Percentiles rank a stretch among this genome's conserved stretches.
phyloP scores from a whole-genome alignment of 257 asterid genomes.

The Solanum rostratum region DNA sequence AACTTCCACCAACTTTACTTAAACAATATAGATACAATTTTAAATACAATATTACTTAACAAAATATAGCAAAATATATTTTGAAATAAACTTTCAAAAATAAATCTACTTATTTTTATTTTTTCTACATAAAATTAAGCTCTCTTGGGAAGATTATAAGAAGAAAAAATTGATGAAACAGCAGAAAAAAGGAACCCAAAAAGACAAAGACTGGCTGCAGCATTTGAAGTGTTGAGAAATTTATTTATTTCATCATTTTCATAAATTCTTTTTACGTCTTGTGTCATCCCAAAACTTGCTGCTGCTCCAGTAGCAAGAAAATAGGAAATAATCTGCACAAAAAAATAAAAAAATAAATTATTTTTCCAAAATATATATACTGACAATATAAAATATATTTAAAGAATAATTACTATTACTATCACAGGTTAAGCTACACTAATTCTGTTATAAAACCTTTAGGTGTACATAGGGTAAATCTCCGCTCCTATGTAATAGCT shows the following conservation, averaged over 20 bases:
- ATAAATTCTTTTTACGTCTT: constrained; percentile 1
- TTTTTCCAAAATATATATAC: neutral
- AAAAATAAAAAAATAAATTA: neutral
- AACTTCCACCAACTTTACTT: neutral
- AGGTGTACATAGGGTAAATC: too few relatives aligned
- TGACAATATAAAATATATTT: neutral
- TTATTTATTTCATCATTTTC: neutral
- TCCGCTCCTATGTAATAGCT: too few relatives aligned
- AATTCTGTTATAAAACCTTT: neutral
- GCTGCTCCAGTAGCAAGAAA: constrained; percentile 29
- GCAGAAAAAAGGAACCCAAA: constrained; percentile 20
- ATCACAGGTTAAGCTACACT: neutral
- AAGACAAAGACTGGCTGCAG: constrained; percentile 41
- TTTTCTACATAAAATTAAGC: neutral
- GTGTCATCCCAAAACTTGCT: constrained; percentile 31
- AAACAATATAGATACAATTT: neutral
- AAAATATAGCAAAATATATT: too few relatives aligned
- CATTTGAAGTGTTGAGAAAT: constrained; percentile 19
- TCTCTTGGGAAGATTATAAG: constrained; percentile 39
- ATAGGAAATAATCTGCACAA: constrained; percentile 17
- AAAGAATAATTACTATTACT: neutral
- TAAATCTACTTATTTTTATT: too few relatives aligned
- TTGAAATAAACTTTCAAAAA: too few relatives aligned
- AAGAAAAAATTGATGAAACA: constrained; percentile 31
- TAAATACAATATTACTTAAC: neutral